Percentiles rank a stretch among this genome's conserved stretches.
These are phyloP conservation scores for Zygosaccharomyces gambellarensis DNA, from an alignment of 805 yeast genomes.

Conservation along the genomic window DNA sequence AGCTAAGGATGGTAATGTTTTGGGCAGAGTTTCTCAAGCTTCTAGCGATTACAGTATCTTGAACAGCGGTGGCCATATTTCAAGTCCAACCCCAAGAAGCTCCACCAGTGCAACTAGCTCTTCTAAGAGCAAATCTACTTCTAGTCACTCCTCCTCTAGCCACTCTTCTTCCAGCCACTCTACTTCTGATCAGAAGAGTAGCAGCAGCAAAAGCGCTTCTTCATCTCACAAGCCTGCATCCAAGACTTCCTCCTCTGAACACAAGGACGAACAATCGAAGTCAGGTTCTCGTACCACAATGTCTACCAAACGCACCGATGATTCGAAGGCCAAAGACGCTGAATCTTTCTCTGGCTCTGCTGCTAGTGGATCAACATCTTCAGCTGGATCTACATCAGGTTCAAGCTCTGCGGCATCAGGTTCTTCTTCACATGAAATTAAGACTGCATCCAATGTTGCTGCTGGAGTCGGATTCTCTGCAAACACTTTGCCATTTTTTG, in stretches of 20 bases:
- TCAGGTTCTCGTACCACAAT: conserved; percentile 9
- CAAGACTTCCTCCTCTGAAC: conserved; percentile 2
- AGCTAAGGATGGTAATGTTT: conserved; percentile 53
- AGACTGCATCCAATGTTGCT: conserved; percentile 1
- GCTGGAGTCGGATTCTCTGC: background rate
- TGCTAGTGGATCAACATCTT: conserved; percentile 11
- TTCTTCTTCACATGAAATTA: conserved; percentile 5
- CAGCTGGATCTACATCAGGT: background rate
- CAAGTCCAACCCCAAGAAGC: conserved; percentile 13
- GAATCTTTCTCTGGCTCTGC: conserved; percentile 12
- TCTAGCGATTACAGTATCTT: conserved; percentile 37
- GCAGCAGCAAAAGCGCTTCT: conserved; percentile 13
- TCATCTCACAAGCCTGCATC: conserved; percentile 7
- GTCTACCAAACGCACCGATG: conserved; percentile 6
- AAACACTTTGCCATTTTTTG: conserved; percentile 1
- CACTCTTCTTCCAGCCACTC: conserved; percentile 10
- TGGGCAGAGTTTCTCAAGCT: conserved; percentile 53
- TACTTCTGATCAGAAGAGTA: conserved; percentile 8
- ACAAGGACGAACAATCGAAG: background rate
- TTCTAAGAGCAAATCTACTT: conserved; percentile 9
- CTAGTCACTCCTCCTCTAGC: conserved; percentile 6
- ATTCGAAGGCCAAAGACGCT: conserved; percentile 2
- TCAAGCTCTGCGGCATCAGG: conserved; percentile 4
- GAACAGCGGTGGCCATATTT: conserved; percentile 23
- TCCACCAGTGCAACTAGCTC: conserved; percentile 12